phyloP scores from a whole-genome alignment of 2,329 filamentous ascomycete species.

The Fusarium odoratissimum region DNA sequence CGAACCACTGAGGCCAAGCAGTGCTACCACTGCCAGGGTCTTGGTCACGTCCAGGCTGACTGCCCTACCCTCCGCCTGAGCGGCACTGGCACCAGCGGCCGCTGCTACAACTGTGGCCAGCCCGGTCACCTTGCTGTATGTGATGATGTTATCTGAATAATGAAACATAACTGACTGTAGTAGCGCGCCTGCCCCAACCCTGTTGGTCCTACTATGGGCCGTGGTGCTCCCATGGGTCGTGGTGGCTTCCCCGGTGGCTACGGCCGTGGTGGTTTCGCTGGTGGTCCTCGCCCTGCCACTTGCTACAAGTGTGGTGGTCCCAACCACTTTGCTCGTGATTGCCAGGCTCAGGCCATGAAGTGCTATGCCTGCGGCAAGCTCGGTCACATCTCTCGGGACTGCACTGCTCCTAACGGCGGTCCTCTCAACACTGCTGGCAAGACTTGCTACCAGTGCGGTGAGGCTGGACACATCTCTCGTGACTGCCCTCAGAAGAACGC shows the following conservation, averaged over 20 bases:
- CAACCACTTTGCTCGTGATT: conserved; percentile 98
- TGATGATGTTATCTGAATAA: conserved; percentile 29
- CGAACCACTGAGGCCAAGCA: conserved; percentile 99
- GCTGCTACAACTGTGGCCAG: conserved; percentile 97
- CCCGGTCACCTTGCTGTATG: conserved; percentile 90
- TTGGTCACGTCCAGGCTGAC: conserved; percentile 98
- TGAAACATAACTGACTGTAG: conserved; percentile 26
- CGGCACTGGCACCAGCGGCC: conserved; percentile 82
- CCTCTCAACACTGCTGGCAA: conserved; percentile 96
- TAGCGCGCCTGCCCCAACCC: conserved; percentile 87
- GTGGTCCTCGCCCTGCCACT: conserved; percentile 74
- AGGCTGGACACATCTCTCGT: conserved; percentile 94
- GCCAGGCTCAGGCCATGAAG: conserved; percentile 98
- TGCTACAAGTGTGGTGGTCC: conserved; percentile 85
- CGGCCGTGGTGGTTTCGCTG: conserved; percentile 79
- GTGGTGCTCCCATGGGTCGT: conserved; percentile 75
- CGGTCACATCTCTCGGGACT: conserved; percentile 92
- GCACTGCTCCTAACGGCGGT: conserved; percentile 95
- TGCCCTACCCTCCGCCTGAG: conserved; percentile 96
- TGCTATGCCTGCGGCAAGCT: conserved; percentile 98
- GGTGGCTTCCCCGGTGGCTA: conserved; percentile 73
- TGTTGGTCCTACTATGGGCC: conserved; percentile 69
- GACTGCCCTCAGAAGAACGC: conserved; percentile 84
- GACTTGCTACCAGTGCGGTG: conserved; percentile 98
- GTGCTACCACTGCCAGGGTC: conserved; percentile 99